Evolutionary conservation across 2,329 filamentous ascomycete species (phyloP), one percentile per base, ranked within the genome.

Genomic region (Drechslerella dactyloides): DNA sequence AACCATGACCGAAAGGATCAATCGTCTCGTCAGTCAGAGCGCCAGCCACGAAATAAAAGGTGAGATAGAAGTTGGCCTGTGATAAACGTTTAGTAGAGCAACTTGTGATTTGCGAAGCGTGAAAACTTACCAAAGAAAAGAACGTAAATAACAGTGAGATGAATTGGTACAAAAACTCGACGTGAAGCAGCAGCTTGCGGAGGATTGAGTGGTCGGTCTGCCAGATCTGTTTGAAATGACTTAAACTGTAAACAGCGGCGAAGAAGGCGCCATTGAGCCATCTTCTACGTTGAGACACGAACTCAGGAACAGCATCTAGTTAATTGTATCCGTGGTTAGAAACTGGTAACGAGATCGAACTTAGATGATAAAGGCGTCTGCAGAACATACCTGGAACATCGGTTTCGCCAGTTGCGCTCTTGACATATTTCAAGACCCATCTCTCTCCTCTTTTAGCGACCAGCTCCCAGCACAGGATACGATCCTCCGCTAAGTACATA

Each of bases 231-330:
- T 86, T 88, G 80, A 93, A 96, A 81, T 99, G 94, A 46, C 97
- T 90, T 1, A 97, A 86, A 1, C 93, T 97, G 83, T 97, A 99
- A 58, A 97, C 93, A 48, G 94, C 94, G 0, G 94, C 96, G 79
- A 99, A 99, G 83, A 99, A 99, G 75, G 94, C 94, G 78, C 94
- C 94, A 79, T 99, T 99, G 73, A 99, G 87, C 94, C 94, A 99
- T 80, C 94, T 87, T 78, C 94, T 87, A 78, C 94, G 89, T 78
- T 99, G 94, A 0, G 93, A 97, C 77, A 99, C 93, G 78, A 99
- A 99, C 77, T 99, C 94, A 1, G 96, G 93, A 1, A 99, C 90
- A 7, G 90, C 81, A 80, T 99, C 94, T 90, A 77, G 0, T 17
- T 3, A 50, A 10, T 19, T 15, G 5, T 3, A 54, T 21, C 19